phyloP scores from a whole-genome alignment of 768 basidiomycete genomes.

The Lactifluus hygrophoroides region DNA sequence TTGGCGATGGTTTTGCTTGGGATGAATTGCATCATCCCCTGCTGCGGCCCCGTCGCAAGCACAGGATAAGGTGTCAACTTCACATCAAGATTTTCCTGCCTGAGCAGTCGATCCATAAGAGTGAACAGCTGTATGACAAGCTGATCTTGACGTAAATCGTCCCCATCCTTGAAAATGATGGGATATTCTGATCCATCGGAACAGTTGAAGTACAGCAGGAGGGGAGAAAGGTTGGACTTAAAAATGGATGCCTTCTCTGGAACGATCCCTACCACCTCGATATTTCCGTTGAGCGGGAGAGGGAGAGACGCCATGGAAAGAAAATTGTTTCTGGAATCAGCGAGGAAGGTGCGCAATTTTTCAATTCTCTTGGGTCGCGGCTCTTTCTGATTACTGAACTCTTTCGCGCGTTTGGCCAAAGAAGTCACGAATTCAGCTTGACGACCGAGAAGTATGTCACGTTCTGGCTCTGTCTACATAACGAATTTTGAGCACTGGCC shows the following conservation, averaged over 20 bases:
- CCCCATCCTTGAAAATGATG: constrained; percentile 97
- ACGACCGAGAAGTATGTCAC: constrained; percentile 80
- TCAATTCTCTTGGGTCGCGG: constrained; percentile 96
- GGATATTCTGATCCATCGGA: constrained; percentile 81
- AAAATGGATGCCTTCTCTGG: constrained; percentile 92
- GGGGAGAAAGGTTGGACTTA: constrained; percentile 92
- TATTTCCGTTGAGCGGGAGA: constrained; percentile 82
- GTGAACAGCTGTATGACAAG: constrained; percentile 98
- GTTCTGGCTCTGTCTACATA: constrained; percentile 56
- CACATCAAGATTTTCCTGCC: constrained; percentile 93
- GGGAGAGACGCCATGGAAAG: constrained; percentile 72
- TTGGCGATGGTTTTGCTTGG: constrained; percentile 93
- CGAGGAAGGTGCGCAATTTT: constrained; percentile 76
- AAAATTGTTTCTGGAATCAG: constrained; percentile 82
- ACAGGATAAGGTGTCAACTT: constrained; percentile 89
- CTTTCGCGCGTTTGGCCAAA: constrained; percentile 77
- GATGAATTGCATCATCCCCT: constrained; percentile 96
- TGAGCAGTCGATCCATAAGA: constrained; percentile 87
- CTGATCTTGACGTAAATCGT: constrained; percentile 98
- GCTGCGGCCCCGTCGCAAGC: constrained; percentile 80
- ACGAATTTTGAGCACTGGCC: background rate
- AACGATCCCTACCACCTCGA: constrained; percentile 79
- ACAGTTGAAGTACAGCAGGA: constrained; percentile 85
- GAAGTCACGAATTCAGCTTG: constrained; percentile 87
- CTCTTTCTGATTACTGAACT: constrained; percentile 85